Base-by-base conservation (phyloP, 441 rosid genomes). In the Corymbia calophylla region DNA sequence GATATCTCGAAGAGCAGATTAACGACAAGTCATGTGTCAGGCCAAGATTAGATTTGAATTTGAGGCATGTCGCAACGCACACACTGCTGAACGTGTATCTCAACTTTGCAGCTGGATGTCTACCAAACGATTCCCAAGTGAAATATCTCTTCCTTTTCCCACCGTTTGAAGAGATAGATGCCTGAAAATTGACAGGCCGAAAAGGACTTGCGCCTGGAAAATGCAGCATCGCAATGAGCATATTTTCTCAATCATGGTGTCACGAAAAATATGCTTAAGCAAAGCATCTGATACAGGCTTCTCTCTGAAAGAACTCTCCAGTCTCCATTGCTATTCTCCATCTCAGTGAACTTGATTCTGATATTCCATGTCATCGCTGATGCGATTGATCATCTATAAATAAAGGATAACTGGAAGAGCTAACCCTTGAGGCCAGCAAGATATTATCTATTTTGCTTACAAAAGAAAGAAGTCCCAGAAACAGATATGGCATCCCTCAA, bases 401-500 rank as follows among this genome's bases (percentile, higher is more conserved):
- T 55, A 16, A 81, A 77, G 86, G 58, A 58, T 31, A 4, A 31
- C 29, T 68, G 27, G 48, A 32, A 66, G 89, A 49, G 54, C 21
- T 62, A 62, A 62, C 12, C 58, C 48, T 70, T 53, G 73, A 88
- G 89, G 29, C 47, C 31, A 70, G 53, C 31, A 66, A 62, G 17
- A 47, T 35, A 39, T 35, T 44, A 16, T 48, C 27, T 31, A 27
- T 77, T 17, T 10, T 5, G 44, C 14, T 15, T 2, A n/a, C 23
- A 55, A 16, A 29, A 87, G 44, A 86, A 70, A 66, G 27, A 89
- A 60, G 31, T 35, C 48, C 10, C 1, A 44, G 19, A 32, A 17
- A 23, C 51, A 55, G 7, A 35, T 86, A 94, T 94, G 95, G 93
- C 95, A 53, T 93, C 95, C 32, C 6, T 89, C 90, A 94, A 94